These are phyloP conservation scores for Neonothopanus nambi DNA, from an alignment of 1,284 basidiomycete species.

Conservation along the genomic window DNA sequence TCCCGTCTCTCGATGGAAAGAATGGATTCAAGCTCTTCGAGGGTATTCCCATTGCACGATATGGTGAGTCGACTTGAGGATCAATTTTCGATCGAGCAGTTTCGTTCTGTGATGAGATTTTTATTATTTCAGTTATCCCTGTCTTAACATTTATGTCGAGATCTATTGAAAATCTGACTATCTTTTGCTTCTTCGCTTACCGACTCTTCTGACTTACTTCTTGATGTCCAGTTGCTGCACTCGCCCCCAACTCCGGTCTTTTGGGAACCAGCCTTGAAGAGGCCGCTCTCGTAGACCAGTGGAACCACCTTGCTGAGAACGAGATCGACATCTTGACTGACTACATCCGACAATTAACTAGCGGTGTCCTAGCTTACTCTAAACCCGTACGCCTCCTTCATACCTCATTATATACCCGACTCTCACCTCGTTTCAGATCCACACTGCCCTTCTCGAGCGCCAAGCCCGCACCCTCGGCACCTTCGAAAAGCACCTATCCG, in stretches of 20 bases:
- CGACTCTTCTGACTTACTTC: too few species aligned
- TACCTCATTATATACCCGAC: slow-evolving; percentile 1
- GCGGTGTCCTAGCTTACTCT: slow-evolving; percentile 50
- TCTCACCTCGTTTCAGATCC: slow-evolving; percentile 44
- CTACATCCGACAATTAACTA: slow-evolving; percentile 44
- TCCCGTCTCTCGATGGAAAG: slow-evolving; percentile 78
- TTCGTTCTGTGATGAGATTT: slow-evolving; percentile 22
- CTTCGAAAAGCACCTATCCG: slow-evolving; percentile 75
- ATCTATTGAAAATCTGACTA: background rate
- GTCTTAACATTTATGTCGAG: slow-evolving; percentile 27
- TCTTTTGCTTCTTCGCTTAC: too few species aligned
- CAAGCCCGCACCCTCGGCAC: slow-evolving; percentile 57
- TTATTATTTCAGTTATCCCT: slow-evolving; percentile 29
- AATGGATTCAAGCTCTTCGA: slow-evolving; percentile 86
- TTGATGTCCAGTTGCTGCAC: slow-evolving; percentile 56
- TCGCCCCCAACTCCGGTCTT: slow-evolving; percentile 46
- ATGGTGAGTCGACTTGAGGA: slow-evolving; percentile 62
- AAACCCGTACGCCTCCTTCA: slow-evolving; percentile 53
- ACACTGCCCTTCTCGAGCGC: slow-evolving; percentile 52
- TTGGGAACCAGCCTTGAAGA: slow-evolving; percentile 40
- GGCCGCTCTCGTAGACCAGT: slow-evolving; percentile 48
- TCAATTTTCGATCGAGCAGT: slow-evolving; percentile 29
- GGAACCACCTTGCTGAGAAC: slow-evolving; percentile 42
- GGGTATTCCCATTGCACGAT: slow-evolving; percentile 73
- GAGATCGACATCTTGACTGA: slow-evolving; percentile 36